phyloP scores from a whole-genome alignment of 2,329 filamentous ascomycete species.

The Aschersonia sp. region DNA sequence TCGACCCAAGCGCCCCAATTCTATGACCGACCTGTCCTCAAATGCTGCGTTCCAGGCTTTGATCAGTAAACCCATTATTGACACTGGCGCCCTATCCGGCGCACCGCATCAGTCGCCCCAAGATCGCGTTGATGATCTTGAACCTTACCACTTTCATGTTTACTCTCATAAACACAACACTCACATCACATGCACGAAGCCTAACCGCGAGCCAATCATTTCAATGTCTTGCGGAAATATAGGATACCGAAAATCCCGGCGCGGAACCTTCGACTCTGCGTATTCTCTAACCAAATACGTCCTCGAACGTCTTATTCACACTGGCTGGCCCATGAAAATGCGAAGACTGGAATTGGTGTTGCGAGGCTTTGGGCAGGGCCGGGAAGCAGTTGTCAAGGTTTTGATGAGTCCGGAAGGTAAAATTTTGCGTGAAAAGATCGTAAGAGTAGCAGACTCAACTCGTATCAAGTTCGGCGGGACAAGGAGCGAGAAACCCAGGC shows the following conservation, averaged over 20 bases:
- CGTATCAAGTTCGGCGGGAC: slow-evolving; percentile 92
- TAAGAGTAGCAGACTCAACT: slow-evolving; percentile 71
- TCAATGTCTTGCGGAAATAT: slow-evolving; percentile 74
- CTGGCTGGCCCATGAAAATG: slow-evolving; percentile 63
- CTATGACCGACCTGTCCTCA: slow-evolving; percentile 19
- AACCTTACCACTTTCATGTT: slow-evolving; percentile 77
- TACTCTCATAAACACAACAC: slow-evolving; percentile 88
- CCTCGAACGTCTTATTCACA: slow-evolving; percentile 71
- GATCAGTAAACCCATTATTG: slow-evolving; percentile 16
- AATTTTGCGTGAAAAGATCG: slow-evolving; percentile 58
- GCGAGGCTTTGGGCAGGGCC: slow-evolving; percentile 71
- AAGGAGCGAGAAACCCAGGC: slow-evolving; percentile 69
- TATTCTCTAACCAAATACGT: slow-evolving; percentile 81
- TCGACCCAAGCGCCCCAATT: slow-evolving; percentile 10
- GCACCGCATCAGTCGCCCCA: slow-evolving; percentile 8
- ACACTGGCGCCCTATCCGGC: slow-evolving; percentile 17
- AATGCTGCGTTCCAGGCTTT: slow-evolving; percentile 25
- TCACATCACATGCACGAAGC: slow-evolving; percentile 78
- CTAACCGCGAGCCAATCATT: slow-evolving; percentile 65
- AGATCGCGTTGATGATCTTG: slow-evolving; percentile 23
- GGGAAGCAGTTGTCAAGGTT: slow-evolving; percentile 83
- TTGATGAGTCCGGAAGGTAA: slow-evolving; percentile 76
- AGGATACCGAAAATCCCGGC: slow-evolving; percentile 72
- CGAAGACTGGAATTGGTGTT: slow-evolving; percentile 64
- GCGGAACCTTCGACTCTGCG: slow-evolving; percentile 76